phyloP scores from a whole-genome alignment of 83 land plant species.

The Picea abies region DNA sequence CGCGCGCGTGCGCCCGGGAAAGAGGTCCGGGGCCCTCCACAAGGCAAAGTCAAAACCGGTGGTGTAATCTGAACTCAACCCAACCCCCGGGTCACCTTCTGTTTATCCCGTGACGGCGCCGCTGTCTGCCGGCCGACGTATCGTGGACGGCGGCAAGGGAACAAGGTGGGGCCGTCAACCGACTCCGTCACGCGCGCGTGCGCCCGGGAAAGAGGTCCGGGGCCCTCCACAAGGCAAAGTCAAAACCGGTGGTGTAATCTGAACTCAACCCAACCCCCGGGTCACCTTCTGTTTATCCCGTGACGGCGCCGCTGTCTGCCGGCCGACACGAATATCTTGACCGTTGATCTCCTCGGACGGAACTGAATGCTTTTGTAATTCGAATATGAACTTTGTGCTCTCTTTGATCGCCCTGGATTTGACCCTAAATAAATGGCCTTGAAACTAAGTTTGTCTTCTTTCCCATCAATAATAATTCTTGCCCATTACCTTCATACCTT shows the following conservation, averaged over 20 bases:
- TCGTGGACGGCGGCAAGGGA: too few species aligned
- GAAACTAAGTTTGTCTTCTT: too few species aligned
- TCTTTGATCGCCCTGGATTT: too few species aligned
- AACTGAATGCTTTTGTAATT: background rate
- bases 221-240: background rate
- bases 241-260: background rate
- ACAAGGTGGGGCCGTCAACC: background rate
- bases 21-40: background rate
- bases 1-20: slow-evolving; percentile 10
- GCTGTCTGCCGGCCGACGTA: background rate
- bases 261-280: background rate
- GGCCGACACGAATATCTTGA: slow-evolving; percentile 5
- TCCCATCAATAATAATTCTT: too few species aligned
- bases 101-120: slow-evolving; percentile 12
- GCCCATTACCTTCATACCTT: too few species aligned
- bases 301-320: slow-evolving; percentile 8
- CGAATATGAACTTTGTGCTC: too few species aligned
- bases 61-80: background rate
- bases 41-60: slow-evolving; percentile 9
- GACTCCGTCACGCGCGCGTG: slow-evolving; percentile 13
- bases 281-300: slow-evolving; percentile 10
- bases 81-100: background rate
- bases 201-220: background rate
- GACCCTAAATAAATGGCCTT: too few species aligned
- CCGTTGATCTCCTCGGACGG: background rate